Evolutionary conservation across 495 filamentous ascomycete genomes (phyloP).

Genomic region (Hyaloscypha finlandica): DNA sequence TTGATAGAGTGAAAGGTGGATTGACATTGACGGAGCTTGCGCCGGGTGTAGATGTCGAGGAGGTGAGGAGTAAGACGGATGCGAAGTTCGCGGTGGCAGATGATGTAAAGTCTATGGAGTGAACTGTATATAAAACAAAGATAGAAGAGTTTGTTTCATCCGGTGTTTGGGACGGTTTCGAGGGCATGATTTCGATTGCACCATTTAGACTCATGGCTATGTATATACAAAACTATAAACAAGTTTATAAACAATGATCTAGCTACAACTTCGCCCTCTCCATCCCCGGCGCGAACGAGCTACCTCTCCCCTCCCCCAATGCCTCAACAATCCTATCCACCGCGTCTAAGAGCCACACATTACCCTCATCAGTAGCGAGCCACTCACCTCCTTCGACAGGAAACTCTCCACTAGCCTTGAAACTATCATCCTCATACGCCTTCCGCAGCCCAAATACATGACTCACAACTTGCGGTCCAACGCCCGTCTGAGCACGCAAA

Average conservation of each 20-base stretch:
- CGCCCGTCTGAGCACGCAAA: constrained; percentile 72
- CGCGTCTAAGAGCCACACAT: constrained; percentile 67
- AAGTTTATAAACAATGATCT: not conserved
- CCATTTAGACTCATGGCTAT: not conserved
- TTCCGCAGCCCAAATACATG: constrained; percentile 77
- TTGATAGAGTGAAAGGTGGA: constrained; percentile 66
- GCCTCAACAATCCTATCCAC: constrained; percentile 68
- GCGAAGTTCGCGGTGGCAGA: constrained; percentile 78
- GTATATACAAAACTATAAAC: not conserved
- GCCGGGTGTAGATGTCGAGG: constrained; percentile 83
- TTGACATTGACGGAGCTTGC: constrained; percentile 84
- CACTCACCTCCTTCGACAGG: constrained; percentile 58
- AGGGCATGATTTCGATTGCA: no score
- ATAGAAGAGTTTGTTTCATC: no score
- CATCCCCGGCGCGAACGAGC: constrained; percentile 60
- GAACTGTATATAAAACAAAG: not conserved
- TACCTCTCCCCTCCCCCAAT: constrained; percentile 58
- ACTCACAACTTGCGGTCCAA: constrained; percentile 74
- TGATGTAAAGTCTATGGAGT: constrained; percentile 79
- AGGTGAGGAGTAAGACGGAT: constrained; percentile 84
- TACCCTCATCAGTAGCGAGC: constrained; percentile 73
- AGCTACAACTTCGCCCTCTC: constrained; percentile 48
- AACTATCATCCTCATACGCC: constrained; percentile 66
- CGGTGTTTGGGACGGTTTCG: no score
- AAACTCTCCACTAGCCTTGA: constrained; percentile 51